A percentile compares a stretch with the other conserved stretches of the same genome.
Conservation (phyloP, 2,329 filamentous ascomycete species). For the Beauveria sp. region DNA sequence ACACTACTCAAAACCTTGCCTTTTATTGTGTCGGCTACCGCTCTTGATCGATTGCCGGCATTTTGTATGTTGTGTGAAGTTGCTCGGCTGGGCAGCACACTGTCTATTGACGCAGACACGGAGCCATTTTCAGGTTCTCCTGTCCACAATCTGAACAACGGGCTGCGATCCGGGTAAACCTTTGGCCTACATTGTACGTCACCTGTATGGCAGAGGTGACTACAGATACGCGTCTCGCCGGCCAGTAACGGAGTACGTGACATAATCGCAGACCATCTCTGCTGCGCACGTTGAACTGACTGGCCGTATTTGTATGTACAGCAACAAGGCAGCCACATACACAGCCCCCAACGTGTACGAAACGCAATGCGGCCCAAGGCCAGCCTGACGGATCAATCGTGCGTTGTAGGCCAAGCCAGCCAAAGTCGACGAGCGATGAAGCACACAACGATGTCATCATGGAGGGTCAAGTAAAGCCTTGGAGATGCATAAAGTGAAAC, state of each 20-base stretch:
- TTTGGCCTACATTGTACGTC: neutral
- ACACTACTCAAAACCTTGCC: neutral
- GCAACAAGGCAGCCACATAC: neutral
- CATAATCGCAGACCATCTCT: neutral
- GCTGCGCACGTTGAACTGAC: neutral
- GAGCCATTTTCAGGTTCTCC: neutral
- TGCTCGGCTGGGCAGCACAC: neutral
- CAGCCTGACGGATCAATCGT: constrained; percentile 4
- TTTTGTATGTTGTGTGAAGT: neutral
- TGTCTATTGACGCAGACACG: neutral
- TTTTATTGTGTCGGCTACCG: neutral
- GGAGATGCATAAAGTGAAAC: neutral
- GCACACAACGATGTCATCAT: neutral
- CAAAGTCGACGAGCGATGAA: neutral
- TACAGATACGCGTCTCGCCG: neutral
- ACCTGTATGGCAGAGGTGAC: neutral
- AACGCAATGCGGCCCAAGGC: constrained; percentile 10
- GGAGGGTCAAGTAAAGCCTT: neutral
- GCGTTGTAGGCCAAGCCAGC: neutral
- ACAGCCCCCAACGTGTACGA: neutral
- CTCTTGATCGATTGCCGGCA: no score
- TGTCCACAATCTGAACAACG: no score
- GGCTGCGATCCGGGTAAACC: neutral
- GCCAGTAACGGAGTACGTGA: neutral
- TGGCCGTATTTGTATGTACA: neutral